Evolutionary conservation across 1,139 yeast species (phyloP).

Genomic region (Saccharomyces hybrid): DNA sequence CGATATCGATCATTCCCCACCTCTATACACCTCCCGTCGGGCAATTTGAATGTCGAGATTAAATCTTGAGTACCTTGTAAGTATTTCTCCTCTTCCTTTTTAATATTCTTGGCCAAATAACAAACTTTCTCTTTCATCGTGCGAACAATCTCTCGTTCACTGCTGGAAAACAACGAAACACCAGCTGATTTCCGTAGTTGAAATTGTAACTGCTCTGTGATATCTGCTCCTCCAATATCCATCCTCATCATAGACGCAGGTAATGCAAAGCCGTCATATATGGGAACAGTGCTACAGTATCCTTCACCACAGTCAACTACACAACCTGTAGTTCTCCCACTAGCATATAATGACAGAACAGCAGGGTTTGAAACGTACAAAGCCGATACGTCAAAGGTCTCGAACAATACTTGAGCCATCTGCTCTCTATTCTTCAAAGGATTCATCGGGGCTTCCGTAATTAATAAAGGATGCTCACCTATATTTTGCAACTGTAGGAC

Average conservation of each 20-base stretch:
- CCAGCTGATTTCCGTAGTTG: conserved; percentile 55
- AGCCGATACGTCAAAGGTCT: conserved; percentile 80
- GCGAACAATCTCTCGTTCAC: conserved; percentile 77
- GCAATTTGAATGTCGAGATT: conserved; percentile 48
- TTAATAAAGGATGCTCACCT: conserved; percentile 80
- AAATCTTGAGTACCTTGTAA: conserved; percentile 8
- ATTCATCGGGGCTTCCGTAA: conserved; percentile 88
- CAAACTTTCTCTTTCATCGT: conserved; percentile 70
- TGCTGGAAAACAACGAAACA: conserved; percentile 35
- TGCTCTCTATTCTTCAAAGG: conserved; percentile 61
- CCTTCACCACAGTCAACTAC: conserved; percentile 92
- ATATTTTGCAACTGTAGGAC: conserved; percentile 56
- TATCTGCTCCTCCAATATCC: conserved; percentile 82
- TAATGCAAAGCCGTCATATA: conserved; percentile 78
- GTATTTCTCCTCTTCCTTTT: conserved; percentile 57
- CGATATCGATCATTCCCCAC: conserved; percentile 64
- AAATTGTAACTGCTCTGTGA: conserved; percentile 65
- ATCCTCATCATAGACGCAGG: conserved; percentile 66
- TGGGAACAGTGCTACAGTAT: conserved; percentile 80
- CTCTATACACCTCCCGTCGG: conserved; percentile 67
- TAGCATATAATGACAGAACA: conserved; percentile 74
- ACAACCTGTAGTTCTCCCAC: conserved; percentile 86
- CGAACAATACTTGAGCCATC: conserved; percentile 67
- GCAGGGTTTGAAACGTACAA: conserved; percentile 79
- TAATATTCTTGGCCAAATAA: conserved; percentile 61